Evolutionary conservation across 139 green algal species (phyloP), one percentile per base, ranked within the genome.

Genomic region (Edaphochlamys debaryana): DNA sequence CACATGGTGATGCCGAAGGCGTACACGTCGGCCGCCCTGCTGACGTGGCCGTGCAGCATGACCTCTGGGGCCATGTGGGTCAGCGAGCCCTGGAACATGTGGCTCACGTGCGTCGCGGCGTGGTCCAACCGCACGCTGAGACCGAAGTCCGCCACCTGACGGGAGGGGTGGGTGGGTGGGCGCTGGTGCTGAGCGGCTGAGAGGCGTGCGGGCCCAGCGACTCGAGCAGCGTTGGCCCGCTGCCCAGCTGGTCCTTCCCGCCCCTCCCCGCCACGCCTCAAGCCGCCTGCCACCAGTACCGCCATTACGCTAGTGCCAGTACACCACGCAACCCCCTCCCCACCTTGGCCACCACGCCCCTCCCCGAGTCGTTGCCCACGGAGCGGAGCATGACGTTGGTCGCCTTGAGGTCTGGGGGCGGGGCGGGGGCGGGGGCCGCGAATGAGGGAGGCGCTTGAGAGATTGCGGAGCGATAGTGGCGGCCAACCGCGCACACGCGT

Each of bases 321-420:
- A n/a, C n/a, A n/a, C n/a, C n/a, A n/a, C n/a, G n/a, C n/a, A n/a
- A n/a, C n/a, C n/a, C n/a, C n/a, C n/a, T n/a, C n/a, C 67, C 37
- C n/a, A 85, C 79, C 84, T 92, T 90, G 63, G 79, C 76, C 1
- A 71, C 79, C 22, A 90, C 87, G 40, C 89, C 89, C 7, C 82
- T 72, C 0, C 86, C 86, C 20, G 34, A 42, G 22, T 88, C 83
- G 36, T 22, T 56, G 45, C 78, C 80, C 37, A 34, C 38, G 85
- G 75, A 87, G 82, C 90, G 90, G 23, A 93, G 81, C 90, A 93
- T 91, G 37, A 93, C 87, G 75, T 93, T 93, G 56, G 84, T 85
- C 8, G 88, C 90, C 54, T 88, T 63, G 9, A 15, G 52, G 13
- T 20, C 4, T 62, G 52, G 52, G 52, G 6, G 17, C 15, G 3